phyloP scores from a whole-genome alignment of 768 basidiomycete species.

The Lyophyllum shimeji region DNA sequence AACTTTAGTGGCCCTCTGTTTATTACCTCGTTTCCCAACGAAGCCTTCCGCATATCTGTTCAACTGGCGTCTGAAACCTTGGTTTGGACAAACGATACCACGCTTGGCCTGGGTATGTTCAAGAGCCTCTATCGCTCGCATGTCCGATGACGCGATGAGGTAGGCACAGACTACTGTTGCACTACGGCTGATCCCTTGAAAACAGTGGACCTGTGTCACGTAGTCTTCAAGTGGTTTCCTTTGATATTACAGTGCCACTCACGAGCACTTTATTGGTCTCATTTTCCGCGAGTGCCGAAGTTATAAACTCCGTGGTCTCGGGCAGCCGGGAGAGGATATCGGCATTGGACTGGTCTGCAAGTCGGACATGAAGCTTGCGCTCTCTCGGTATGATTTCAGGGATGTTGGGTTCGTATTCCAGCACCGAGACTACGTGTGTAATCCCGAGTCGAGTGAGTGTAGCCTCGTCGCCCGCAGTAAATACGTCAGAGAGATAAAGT shows the following conservation, averaged over 20 bases:
- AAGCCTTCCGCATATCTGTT: conserved; percentile 32
- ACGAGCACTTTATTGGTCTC: conserved; percentile 39
- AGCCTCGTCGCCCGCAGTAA: conserved; percentile 49
- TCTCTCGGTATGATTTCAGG: conserved; percentile 43
- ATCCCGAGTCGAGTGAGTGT: conserved; percentile 58
- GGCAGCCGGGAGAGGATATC: conserved; percentile 36
- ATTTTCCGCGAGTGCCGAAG: conserved; percentile 29
- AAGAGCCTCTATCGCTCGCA: conserved; percentile 55
- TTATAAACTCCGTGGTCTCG: conserved; percentile 36
- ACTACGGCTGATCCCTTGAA: conserved; percentile 73
- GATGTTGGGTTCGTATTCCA: conserved; percentile 50
- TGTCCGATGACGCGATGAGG: conserved; percentile 51
- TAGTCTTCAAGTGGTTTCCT: background rate
- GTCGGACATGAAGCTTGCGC: conserved; percentile 47
- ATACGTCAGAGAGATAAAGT: conserved; percentile 65
- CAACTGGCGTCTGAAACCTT: conserved; percentile 64
- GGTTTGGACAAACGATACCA: conserved; percentile 63
- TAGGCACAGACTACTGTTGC: conserved; percentile 78
- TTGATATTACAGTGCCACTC: conserved; percentile 8
- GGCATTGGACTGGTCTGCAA: conserved; percentile 28
- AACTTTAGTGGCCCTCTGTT: conserved; percentile 8
- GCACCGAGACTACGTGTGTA: conserved; percentile 70
- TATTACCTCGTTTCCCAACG: conserved; percentile 15
- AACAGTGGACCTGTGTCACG: conserved; percentile 67
- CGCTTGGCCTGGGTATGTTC: conserved; percentile 55